Evolutionary conservation across 2,329 filamentous ascomycete species (phyloP).

Genomic region (Ceratocystis cubensis): DNA sequence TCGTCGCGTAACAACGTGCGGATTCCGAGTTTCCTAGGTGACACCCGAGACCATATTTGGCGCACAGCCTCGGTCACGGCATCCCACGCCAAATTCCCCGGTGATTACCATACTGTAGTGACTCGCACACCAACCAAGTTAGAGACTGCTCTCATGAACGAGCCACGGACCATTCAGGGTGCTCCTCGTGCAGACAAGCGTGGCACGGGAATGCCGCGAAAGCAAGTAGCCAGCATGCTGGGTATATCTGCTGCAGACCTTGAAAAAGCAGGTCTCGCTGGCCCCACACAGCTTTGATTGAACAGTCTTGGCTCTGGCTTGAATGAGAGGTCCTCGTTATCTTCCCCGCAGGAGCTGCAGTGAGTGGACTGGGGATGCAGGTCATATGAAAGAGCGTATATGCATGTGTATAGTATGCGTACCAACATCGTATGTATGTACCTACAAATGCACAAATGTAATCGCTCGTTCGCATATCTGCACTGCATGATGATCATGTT

Average conservation of each 20-base stretch:
- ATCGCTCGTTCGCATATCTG: background rate
- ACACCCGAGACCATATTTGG: slow-evolving; percentile 70
- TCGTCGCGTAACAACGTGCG: slow-evolving; percentile 29
- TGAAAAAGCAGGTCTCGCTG: slow-evolving; percentile 19
- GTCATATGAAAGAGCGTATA: background rate
- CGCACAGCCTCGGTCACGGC: slow-evolving; percentile 51
- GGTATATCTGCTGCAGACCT: slow-evolving; percentile 31
- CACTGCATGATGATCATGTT: background rate
- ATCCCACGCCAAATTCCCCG: slow-evolving; percentile 48
- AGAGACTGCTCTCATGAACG: slow-evolving; percentile 78
- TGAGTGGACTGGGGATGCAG: background rate
- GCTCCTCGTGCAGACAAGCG: slow-evolving; percentile 53
- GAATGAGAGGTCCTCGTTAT: background rate
- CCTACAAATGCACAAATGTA: background rate
- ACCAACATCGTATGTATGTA: background rate
- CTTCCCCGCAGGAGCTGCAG: background rate
- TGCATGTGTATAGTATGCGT: background rate
- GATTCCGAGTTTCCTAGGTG: slow-evolving; percentile 50
- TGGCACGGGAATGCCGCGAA: slow-evolving; percentile 40
- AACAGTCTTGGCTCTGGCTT: background rate
- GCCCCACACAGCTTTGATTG: slow-evolving; percentile 15
- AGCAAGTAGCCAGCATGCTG: slow-evolving; percentile 43
- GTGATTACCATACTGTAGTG: slow-evolving; percentile 48
- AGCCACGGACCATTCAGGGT: slow-evolving; percentile 79
- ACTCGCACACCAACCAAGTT: slow-evolving; percentile 67